Base-by-base conservation (phyloP, 768 basidiomycete genomes). In the Amanita exitialis region DNA sequence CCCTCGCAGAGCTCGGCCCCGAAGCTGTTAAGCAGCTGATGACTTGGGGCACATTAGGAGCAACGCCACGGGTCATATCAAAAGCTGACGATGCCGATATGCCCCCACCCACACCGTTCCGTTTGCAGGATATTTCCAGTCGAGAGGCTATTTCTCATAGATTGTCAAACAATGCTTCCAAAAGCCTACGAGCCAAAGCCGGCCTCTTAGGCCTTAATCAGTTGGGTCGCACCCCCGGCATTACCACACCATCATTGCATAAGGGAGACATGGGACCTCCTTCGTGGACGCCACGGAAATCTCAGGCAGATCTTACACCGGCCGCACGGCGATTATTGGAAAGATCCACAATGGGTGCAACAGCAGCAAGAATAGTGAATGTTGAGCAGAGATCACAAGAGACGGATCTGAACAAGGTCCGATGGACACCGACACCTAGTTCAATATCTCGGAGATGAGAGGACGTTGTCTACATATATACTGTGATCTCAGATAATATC, bases 31-130 rank as follows among this genome's bases (percentile, higher is more conserved):
- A 92, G 60, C 85, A 97, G 57, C 78, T 99, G 13, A 92, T 98
- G 86, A 99, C 96, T 10, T 94, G 91, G 92, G 96, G 96, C 1
- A 93, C 91, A 10, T 73, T 98, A 20, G 81, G 84, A 56, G 85
- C 89, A 13, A 98, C 96, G 7, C 96, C 96, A 3, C 83, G 95
- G 48, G 76, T 96, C 4, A 77, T 98, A 56, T 80, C 82, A 9
- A 71, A 77, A 58, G 68, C 75, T 8, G 76, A 82, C 32, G 78
- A 86, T 57, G 69, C 68, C 2, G 75, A 76, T 61, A 57, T 68
- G 59, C 67, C 66, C 6, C 65, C 71, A 13, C 72, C 77, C 4
- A 83, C 83, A 8, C 82, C 86, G 3, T 99, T 97, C 68, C 82
- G 78, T 34, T 77, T 99, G 51, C 75, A 83, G 1, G 80, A 80